Base-by-base conservation (phyloP, 1,284 basidiomycete species). In the Calocybe gambosa region DNA sequence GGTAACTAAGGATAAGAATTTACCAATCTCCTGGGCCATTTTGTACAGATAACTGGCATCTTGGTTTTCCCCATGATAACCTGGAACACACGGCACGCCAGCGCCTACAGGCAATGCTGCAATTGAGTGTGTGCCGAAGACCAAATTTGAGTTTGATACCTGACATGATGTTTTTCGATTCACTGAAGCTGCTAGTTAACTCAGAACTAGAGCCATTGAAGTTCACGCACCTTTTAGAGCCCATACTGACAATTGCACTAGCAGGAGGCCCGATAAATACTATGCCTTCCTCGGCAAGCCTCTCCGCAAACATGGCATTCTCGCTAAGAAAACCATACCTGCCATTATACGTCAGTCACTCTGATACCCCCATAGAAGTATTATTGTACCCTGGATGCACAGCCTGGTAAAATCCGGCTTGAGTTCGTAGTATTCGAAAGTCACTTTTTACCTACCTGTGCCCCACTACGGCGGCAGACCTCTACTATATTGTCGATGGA, bases 191-290 rank as follows among this genome's bases (percentile, higher is more conserved):
- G 33, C 16, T 7, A 12, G 15, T 43, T 49, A 12, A 54, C 31
- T 37, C 12, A 60, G 29, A n/a, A 47, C 10, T 46, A 10, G 4
- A 39, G 16, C n/a, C 12, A 45, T 16, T 2, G 47, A 7, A 15
- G 8, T 16, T 25, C 10, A 51, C 57, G n/a, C 36, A 84, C 87
- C 81, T 90, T 69, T 94, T 94, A 4, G 87, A 90, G 2, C 91
- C 92, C 91, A 94, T 93, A 50, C 85, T 86, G 16, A 94, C 80
- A 55, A 99, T 99, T 46, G 94, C 94, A 60, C 84, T 82, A 6
- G 93, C 85, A 19, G 93, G 90, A 39, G 95, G 95, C 6, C 95
- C 95, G 58, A 99, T 94, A 64, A 99, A 99, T 13, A 90, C 83
- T 53, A 99, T 87, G 9, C 94, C 93, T 55, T 90, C 93, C 47